Evolutionary conservation across 306 rosid species (phyloP).

Genomic region (Vigna trinervia): DNA sequence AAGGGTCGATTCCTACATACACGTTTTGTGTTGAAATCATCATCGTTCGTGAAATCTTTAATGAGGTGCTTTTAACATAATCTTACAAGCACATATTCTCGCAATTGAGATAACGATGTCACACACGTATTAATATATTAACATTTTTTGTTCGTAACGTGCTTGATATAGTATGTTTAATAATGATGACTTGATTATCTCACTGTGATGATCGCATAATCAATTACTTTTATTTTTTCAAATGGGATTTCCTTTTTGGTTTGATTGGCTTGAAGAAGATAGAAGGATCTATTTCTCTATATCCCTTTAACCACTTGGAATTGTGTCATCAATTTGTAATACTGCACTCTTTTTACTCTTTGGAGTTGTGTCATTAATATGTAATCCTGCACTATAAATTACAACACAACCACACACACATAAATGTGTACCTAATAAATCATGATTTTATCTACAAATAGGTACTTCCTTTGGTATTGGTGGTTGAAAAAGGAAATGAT

Average conservation of each 20-base stretch:
- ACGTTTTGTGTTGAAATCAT: constrained; percentile 50
- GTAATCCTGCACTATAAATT: constrained; percentile 24
- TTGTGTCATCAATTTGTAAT: constrained; percentile 43
- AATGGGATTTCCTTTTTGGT: constrained; percentile 46
- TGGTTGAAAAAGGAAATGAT: too few relatives aligned
- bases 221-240: not conserved
- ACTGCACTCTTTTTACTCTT: constrained; percentile 35
- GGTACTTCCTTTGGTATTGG: too few relatives aligned
- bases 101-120: constrained; percentile 31
- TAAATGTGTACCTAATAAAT: constrained; percentile 14
- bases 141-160: not conserved
- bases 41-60: constrained; percentile 39
- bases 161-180: constrained; percentile 36
- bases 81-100: constrained; percentile 28
- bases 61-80: constrained; percentile 39
- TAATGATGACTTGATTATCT: constrained; percentile 43
- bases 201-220: constrained; percentile 41
- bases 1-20: constrained; percentile 19
- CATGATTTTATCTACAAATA: too few relatives aligned
- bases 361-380: constrained; percentile 36
- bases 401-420: not conserved
- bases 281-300: constrained; percentile 34
- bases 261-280: constrained; percentile 49
- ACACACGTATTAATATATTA: constrained; percentile 8
- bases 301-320: constrained; percentile 26